Evolutionary conservation across 202 grass and related monocot genomes (phyloP).

Genomic region (Panicum virgatum): DNA sequence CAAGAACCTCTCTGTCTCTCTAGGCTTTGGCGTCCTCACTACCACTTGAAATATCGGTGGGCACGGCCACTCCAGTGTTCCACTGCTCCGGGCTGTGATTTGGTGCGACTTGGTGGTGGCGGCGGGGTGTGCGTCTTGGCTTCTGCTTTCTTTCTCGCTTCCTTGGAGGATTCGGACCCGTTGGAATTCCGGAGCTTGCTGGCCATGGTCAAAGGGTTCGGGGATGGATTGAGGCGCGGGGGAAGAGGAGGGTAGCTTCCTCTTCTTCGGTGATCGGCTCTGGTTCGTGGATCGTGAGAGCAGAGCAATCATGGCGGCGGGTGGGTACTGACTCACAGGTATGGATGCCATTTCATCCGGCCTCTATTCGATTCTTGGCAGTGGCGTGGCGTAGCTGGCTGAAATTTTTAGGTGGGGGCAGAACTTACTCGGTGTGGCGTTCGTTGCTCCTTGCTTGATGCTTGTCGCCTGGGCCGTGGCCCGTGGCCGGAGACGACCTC

Average conservation of each 20-base stretch:
- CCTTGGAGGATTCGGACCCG: conserved; percentile 23
- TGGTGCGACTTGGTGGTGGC: conserved; percentile 23
- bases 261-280: conserved; percentile 46
- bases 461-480: no score
- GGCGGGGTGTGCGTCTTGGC: not conserved
- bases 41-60: conserved; percentile 19
- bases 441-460: no score
- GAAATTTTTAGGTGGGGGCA: no score
- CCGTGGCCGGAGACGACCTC: no score
- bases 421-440: no score
- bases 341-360: conserved; percentile 22
- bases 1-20: conserved; percentile 8
- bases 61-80: conserved; percentile 8
- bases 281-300: conserved; percentile 7
- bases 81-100: conserved; percentile 25
- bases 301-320: conserved; percentile 30
- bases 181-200: conserved; percentile 21
- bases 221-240: conserved; percentile 64
- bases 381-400: no score
- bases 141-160: conserved; percentile 3
- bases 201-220: conserved; percentile 47
- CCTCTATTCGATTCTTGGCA: no score
- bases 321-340: conserved; percentile 41
- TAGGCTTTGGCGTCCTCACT: not conserved
- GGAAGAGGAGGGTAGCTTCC: conserved; percentile 50